Conservation (phyloP, 176 grass and related monocot genomes). For the Lolium rigidum region DNA sequence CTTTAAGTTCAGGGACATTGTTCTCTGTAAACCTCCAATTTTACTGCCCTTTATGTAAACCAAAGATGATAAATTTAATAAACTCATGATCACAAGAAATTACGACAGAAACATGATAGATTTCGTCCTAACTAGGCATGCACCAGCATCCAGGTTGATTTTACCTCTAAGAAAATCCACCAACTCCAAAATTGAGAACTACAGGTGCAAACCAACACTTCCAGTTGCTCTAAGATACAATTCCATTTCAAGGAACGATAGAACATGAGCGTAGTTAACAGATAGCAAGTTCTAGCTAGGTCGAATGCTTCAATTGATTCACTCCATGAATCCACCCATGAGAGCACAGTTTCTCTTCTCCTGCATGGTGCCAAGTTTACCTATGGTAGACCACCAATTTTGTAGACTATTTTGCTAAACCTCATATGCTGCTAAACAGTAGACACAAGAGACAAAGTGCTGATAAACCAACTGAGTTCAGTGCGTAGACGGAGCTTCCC, state of each 20-base stretch:
- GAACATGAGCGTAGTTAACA: background rate
- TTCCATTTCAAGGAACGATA: background rate
- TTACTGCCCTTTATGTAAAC: background rate
- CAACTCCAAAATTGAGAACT: background rate
- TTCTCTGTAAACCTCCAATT: no score
- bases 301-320: background rate
- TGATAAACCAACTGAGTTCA: no score
- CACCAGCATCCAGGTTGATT: conserved; percentile 12
- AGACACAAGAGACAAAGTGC: no score
- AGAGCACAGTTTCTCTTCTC: background rate
- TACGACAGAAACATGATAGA: background rate
- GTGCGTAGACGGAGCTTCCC: no score
- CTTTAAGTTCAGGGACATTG: no score
- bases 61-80: conserved; percentile 6
- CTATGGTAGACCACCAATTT: no score
- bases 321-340: background rate
- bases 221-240: background rate
- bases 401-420: no score
- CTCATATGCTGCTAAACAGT: no score
- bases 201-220: conserved; percentile 3
- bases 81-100: background rate
- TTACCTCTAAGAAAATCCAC: background rate
- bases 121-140: background rate
- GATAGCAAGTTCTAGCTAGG: background rate
- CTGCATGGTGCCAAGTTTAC: no score